Evolutionary conservation across 2,329 filamentous ascomycete genomes (phyloP).

Genomic region (Hyphodiscus sp.): DNA sequence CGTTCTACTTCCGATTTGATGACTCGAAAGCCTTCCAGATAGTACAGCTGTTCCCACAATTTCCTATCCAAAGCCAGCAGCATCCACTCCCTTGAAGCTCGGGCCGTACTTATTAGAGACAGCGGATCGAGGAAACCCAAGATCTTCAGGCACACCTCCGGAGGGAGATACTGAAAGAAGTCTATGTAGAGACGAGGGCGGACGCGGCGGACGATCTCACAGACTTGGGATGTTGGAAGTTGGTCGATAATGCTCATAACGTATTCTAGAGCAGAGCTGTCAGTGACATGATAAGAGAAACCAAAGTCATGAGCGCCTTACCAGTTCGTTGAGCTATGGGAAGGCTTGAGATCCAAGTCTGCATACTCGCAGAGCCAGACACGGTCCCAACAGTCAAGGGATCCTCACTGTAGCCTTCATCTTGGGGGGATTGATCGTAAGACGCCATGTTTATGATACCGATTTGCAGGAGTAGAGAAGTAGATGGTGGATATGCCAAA

Average conservation of each 20-base stretch:
- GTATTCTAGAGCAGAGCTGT: slow-evolving; percentile 52
- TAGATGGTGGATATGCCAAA: not conserved
- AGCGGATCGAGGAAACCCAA: slow-evolving; percentile 78
- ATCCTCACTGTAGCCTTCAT: slow-evolving; percentile 32
- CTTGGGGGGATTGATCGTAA: slow-evolving; percentile 24
- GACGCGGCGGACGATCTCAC: slow-evolving; percentile 71
- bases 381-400: slow-evolving; percentile 22
- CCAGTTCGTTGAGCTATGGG: slow-evolving; percentile 24
- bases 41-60: slow-evolving; percentile 80
- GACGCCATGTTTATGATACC: slow-evolving; percentile 13
- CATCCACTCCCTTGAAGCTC: slow-evolving; percentile 77
- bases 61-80: slow-evolving; percentile 73
- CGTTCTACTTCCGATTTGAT: slow-evolving; percentile 56
- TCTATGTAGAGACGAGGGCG: slow-evolving; percentile 87
- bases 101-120: slow-evolving; percentile 73
- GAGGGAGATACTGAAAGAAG: slow-evolving; percentile 77
- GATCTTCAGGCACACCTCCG: slow-evolving; percentile 86
- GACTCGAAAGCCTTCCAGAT: slow-evolving; percentile 78
- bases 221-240: slow-evolving; percentile 73
- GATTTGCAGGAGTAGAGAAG: not conserved
- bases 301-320: slow-evolving; percentile 6
- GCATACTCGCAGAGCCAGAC: slow-evolving; percentile 10
- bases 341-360: slow-evolving; percentile 21
- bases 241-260: slow-evolving; percentile 72
- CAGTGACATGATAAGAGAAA: slow-evolving; percentile 5